Percentiles rank a stretch among this genome's conserved stretches.
Evolutionary conservation across 148 eudicot species (phyloP).

Genomic region (Amaranthus cruentus): DNA sequence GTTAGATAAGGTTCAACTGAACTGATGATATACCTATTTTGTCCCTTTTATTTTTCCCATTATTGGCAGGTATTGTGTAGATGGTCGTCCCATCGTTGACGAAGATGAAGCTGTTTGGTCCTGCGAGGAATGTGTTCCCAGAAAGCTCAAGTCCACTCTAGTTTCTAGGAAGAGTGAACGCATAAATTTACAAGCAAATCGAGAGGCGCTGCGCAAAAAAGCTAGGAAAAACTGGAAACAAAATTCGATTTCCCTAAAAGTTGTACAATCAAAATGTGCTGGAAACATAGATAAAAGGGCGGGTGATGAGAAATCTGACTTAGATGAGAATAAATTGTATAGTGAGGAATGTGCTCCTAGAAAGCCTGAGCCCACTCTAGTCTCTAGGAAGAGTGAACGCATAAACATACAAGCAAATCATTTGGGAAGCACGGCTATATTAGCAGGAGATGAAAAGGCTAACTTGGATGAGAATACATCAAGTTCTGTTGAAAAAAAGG

Average conservation of each 20-base stretch:
- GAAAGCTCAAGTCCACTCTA: neutral
- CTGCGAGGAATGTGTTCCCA: slow-evolving; percentile 36
- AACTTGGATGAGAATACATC: neutral
- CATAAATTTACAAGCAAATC: neutral
- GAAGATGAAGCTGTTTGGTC: slow-evolving; percentile 28
- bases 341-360: slow-evolving; percentile 37
- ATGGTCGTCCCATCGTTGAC: slow-evolving; percentile 15
- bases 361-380: neutral
- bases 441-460: neutral
- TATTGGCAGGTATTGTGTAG: slow-evolving; percentile 31
- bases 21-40: neutral
- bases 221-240: slow-evolving; percentile 16
- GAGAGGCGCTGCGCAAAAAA: neutral
- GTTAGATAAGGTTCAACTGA: neutral
- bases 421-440: neutral
- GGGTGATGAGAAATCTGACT: neutral
- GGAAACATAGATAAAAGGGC: neutral
- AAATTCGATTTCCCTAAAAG: neutral
- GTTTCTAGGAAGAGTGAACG: slow-evolving; percentile 20
- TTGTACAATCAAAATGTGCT: neutral
- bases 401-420: neutral
- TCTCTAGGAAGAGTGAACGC: slow-evolving; percentile 20
- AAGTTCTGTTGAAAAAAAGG: neutral
- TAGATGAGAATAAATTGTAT: slow-evolving; percentile 9
- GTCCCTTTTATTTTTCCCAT: neutral